phyloP scores from a whole-genome alignment of 495 filamentous ascomycete species.

The Oidiodendron maius region DNA sequence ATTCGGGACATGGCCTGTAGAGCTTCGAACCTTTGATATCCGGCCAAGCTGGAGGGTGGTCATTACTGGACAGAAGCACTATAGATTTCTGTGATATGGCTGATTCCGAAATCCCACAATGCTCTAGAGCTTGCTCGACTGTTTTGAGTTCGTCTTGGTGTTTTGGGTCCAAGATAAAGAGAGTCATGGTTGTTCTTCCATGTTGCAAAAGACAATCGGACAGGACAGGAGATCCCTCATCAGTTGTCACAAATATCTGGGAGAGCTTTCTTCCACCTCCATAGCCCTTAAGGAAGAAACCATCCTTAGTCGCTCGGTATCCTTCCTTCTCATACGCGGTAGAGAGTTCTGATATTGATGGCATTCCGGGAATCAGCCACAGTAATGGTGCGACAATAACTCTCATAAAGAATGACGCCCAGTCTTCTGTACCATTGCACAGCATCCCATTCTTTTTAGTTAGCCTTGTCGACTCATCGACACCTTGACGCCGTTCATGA shows the following conservation, averaged over 20 bases:
- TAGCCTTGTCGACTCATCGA: constrained; percentile 5
- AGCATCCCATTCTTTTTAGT: constrained; percentile 4
- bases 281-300: constrained; percentile 21
- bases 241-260: constrained; percentile 23
- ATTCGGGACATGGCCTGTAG: background rate
- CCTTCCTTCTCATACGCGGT: constrained; percentile 14
- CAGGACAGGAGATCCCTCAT: background rate
- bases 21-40: background rate
- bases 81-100: background rate
- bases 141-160: background rate
- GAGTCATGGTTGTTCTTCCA: background rate
- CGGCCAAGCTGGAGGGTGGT: no score
- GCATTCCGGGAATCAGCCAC: background rate
- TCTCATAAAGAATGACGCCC: background rate
- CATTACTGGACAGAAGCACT: background rate
- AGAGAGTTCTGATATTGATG: background rate
- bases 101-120: background rate
- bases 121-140: background rate
- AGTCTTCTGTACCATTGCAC: background rate
- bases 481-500: constrained; percentile 4
- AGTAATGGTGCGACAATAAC: background rate
- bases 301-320: constrained; percentile 16
- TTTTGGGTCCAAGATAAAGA: background rate
- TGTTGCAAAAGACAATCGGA: constrained; percentile 2
- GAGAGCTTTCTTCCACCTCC: constrained; percentile 21